Conservation (phyloP, 106 monocot species). For the Dioscorea alata region DNA sequence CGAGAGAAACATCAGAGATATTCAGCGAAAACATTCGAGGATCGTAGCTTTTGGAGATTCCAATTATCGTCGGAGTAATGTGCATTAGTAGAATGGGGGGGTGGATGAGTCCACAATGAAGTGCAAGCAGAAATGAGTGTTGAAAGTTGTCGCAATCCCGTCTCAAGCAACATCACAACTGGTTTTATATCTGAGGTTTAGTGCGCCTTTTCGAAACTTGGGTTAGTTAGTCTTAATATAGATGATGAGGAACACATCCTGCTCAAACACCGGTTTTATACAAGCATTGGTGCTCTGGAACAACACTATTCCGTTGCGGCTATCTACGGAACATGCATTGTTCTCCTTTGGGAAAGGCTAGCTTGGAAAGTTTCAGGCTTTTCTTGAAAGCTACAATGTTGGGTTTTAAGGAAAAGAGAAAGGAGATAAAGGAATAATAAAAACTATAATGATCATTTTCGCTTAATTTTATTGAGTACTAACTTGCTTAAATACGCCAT, state of each 20-base stretch:
- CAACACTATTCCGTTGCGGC: conserved; percentile 17
- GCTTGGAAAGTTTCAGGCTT: conserved; percentile 7
- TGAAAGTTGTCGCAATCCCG: conserved; percentile 2
- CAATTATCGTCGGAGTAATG: not conserved
- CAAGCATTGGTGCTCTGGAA: conserved; percentile 22
- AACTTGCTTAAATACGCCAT: too few species aligned
- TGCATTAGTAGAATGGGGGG: not conserved
- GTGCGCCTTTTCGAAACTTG: not conserved
- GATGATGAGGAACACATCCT: conserved; percentile 16
- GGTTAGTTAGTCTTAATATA: conserved; percentile 10
- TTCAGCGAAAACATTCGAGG: not conserved
- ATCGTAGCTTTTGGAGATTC: not conserved
- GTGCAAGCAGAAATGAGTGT: conserved; percentile 3
- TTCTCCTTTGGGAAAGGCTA: conserved; percentile 14
- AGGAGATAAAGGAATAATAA: too few species aligned
- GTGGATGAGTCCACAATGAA: not conserved
- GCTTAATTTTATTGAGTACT: too few species aligned
- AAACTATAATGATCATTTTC: too few species aligned
- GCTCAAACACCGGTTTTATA: conserved; percentile 24
- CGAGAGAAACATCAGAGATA: not conserved
- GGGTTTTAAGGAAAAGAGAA: too few species aligned
- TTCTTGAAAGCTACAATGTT: conserved; percentile 23
- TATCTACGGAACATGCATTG: conserved; percentile 5
- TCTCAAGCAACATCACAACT: conserved; percentile 1
- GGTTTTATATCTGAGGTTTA: not conserved